Evolutionary conservation across 148 eudicot species (phyloP), one percentile per base, ranked within the genome.

Genomic region (Linanthus parryae): DNA sequence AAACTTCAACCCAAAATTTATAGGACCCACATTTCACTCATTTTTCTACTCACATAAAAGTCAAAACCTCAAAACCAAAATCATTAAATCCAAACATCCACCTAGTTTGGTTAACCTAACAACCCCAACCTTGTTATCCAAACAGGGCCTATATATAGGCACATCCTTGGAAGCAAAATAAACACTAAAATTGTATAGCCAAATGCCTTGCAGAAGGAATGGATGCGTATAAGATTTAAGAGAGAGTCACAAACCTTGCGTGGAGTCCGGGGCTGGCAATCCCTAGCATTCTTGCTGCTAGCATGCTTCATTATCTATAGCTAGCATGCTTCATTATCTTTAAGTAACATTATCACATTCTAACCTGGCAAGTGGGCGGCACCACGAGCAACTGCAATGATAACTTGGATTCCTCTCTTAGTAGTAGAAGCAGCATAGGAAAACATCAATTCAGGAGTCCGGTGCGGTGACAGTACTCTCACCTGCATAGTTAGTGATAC

Each of bases 321-420:
- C 86, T 53, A 91, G n/a, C n/a, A n/a, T n/a, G n/a, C n/a, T n/a
- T n/a, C n/a, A n/a, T n/a, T n/a, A n/a, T n/a, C n/a, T n/a, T n/a
- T n/a, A n/a, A n/a, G n/a, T n/a, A n/a, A n/a, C n/a, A n/a, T n/a
- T n/a, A n/a, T n/a, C n/a, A n/a, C n/a, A n/a, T n/a, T n/a, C 19
- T 36, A 34, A 86, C 98, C 98, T 86, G 98, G 98, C 76, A 91
- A 81, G 77, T 91, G 98, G 27, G 98, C 95, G 20, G 98, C 98
- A 60, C 95, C 98, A 62, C 98, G 95, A 48, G 98, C 98, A 57
- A 95, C 98, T 40, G 98, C 98, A 74, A 91, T 83, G 56, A 91
- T 83, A 34, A 91, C 67, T 64, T 87, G 84, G 38, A 91, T 73
- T 31, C 98, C 95, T 62, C 89, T 77, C 67, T 83, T 83, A 44